A percentile compares a stretch with the other conserved stretches of the same genome.
phyloP scores from a whole-genome alignment of 1,139 yeast species.

The Eremothecium cymbalariae region DNA sequence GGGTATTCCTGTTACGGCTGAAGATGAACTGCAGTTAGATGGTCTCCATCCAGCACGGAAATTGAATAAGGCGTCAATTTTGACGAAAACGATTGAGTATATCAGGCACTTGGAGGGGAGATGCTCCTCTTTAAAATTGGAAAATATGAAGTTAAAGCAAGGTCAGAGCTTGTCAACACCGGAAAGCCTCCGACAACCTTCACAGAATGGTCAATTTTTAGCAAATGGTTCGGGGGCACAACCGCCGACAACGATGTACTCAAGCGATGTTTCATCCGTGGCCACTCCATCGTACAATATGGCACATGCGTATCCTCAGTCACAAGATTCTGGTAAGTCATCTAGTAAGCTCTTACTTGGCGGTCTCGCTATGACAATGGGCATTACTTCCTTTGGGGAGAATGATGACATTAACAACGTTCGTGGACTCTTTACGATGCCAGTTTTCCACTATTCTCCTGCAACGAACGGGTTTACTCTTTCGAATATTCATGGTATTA shows the following conservation, averaged over 20 bases:
- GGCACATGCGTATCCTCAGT: constrained; percentile 20
- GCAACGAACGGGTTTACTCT: constrained; percentile 22
- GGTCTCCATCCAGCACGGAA: constrained; percentile 85
- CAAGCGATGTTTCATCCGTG: constrained; percentile 4
- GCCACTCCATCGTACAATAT: constrained; percentile 17
- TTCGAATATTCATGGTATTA: constrained; percentile 19
- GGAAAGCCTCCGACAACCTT: constrained; percentile 3
- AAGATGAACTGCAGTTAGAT: constrained; percentile 45
- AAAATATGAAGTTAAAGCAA: constrained; percentile 44
- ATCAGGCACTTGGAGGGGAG: constrained; percentile 72
- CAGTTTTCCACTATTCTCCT: constrained; percentile 29
- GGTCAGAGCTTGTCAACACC: constrained; percentile 26
- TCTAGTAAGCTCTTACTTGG: constrained; percentile 30
- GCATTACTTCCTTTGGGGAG: constrained; percentile 31
- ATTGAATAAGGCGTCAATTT: constrained; percentile 79
- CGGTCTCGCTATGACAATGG: constrained; percentile 29
- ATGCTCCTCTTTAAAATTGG: constrained; percentile 49
- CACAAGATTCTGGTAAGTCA: constrained; percentile 9
- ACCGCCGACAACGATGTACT: background rate
- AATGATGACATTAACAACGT: constrained; percentile 27
- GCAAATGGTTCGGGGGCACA: background rate
- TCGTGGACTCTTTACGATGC: constrained; percentile 29
- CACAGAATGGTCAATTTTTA: constrained; percentile 8
- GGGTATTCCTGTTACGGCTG: constrained; percentile 31
- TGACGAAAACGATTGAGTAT: constrained; percentile 85